Base-by-base conservation (phyloP, 495 filamentous ascomycete genomes). In the Penicillium pancosmium region DNA sequence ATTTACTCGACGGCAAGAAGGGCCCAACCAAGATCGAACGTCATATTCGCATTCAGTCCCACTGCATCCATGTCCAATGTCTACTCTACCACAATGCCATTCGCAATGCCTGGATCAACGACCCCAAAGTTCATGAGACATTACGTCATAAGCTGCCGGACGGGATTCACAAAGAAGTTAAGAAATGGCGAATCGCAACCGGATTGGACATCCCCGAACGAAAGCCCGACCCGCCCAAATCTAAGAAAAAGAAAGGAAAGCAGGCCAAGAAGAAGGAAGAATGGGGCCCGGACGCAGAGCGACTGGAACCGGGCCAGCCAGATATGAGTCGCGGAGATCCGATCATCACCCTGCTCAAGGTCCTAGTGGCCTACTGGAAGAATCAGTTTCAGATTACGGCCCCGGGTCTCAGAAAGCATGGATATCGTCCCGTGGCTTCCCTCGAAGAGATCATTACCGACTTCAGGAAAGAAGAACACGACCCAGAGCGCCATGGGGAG, bases 41-140 rank as follows among this genome's bases (percentile, higher is more conserved):
- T 57, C 82, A 83, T 58, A 91, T 93, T 41, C 81, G 94, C 35
- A 79, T 87, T 8, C 74, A 84, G 38, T 91, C 91, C 8, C 94
- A 98, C 68, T 88, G 89, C 62, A 81, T 94, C 66, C 94, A 98
- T 73, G 93, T 98, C 4, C 90, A 93, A 67, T 84, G 87, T 57
- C 73, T 98, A 47, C 82, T 98, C 46, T 94, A 86, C 73, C 93
- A 97, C 65, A 97, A 97, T 70, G 81, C 88, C 0, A 67, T 96
- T 18, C 87, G 94, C 23, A 98, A 97, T 71, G 67, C 83, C 8
- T 98, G 94, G 93, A 68, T 87, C 23, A 92, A 90, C 60, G 92
- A 98, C 65, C 64, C 81, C 21, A 84, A 91, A 53, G 77, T 92
- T 8, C 92, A 97, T 64, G 85, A 86, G 16, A 89, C 89, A 50